Evolutionary conservation across 345 rosid species (phyloP).

Genomic region (Citrus medica): DNA sequence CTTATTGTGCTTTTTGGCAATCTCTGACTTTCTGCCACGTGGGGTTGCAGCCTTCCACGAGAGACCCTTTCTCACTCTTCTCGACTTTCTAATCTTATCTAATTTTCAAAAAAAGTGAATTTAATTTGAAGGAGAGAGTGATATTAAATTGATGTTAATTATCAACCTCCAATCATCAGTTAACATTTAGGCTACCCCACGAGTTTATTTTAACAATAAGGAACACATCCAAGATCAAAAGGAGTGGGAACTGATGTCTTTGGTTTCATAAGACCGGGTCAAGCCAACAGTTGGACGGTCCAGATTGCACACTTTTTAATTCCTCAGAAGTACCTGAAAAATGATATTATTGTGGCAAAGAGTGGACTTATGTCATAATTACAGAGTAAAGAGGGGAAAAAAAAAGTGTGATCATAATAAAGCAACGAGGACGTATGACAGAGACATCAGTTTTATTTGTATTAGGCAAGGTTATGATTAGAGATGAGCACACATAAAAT

Average conservation of each 20-base stretch:
- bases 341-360: too few relatives aligned
- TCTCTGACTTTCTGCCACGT: slow-evolving; percentile 25
- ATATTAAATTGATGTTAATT: background rate
- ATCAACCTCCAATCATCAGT: background rate
- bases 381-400: too few relatives aligned
- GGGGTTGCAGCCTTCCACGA: slow-evolving; percentile 2
- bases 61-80: background rate
- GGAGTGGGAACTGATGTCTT: background rate
- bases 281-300: slow-evolving; percentile 4
- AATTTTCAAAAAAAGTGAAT: background rate
- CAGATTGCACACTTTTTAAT: background rate
- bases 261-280: background rate
- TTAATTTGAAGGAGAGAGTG: background rate
- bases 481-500: background rate
- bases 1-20: slow-evolving; percentile 16
- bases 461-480: slow-evolving; percentile 18
- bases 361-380: too few relatives aligned
- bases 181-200: background rate
- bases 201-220: background rate
- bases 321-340: background rate
- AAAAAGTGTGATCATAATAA: background rate
- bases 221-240: background rate
- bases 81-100: slow-evolving; percentile 4
- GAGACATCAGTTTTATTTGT: slow-evolving; percentile 14
- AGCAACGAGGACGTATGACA: background rate